Conservation (phyloP, 768 basidiomycete genomes). For the Tylopilus sp. region DNA sequence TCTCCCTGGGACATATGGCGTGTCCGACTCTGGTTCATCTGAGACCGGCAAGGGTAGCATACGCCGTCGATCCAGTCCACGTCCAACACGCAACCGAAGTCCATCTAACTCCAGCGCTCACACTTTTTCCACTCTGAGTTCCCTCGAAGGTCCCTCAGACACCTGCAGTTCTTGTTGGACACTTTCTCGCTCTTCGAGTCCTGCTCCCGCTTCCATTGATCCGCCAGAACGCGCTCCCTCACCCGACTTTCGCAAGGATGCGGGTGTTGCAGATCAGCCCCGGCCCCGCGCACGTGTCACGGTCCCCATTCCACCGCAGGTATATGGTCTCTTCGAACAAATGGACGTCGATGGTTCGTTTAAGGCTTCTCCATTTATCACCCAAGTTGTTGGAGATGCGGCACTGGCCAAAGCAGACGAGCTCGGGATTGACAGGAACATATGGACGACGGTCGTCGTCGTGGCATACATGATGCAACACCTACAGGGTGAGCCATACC, state of each 20-base stretch:
- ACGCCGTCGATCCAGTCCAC: neutral
- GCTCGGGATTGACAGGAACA: slow-evolving; percentile 28
- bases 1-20: slow-evolving; percentile 22
- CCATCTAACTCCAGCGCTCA: slow-evolving; percentile 27
- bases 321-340: slow-evolving; percentile 36
- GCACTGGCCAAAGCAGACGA: slow-evolving; percentile 32
- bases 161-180: slow-evolving; percentile 37
- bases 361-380: slow-evolving; percentile 28
- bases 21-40: slow-evolving; percentile 12
- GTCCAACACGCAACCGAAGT: slow-evolving; percentile 4
- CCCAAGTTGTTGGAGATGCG: slow-evolving; percentile 34
- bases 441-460: slow-evolving; percentile 50
- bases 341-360: slow-evolving; percentile 52
- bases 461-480: slow-evolving; percentile 43
- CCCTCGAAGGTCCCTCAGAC: slow-evolving; percentile 39
- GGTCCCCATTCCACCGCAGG: slow-evolving; percentile 21
- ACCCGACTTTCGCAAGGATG: slow-evolving; percentile 24
- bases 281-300: neutral
- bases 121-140: slow-evolving; percentile 49
- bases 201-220: slow-evolving; percentile 25
- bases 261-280: neutral
- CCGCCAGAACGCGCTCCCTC: slow-evolving; percentile 30
- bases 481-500: slow-evolving; percentile 35
- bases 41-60: too few species aligned
- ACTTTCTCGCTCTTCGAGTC: slow-evolving; percentile 20